Percentiles rank a stretch among this genome's conserved stretches.
phyloP scores from a whole-genome alignment of 768 basidiomycete genomes.

The Naematelia aurantialba region DNA sequence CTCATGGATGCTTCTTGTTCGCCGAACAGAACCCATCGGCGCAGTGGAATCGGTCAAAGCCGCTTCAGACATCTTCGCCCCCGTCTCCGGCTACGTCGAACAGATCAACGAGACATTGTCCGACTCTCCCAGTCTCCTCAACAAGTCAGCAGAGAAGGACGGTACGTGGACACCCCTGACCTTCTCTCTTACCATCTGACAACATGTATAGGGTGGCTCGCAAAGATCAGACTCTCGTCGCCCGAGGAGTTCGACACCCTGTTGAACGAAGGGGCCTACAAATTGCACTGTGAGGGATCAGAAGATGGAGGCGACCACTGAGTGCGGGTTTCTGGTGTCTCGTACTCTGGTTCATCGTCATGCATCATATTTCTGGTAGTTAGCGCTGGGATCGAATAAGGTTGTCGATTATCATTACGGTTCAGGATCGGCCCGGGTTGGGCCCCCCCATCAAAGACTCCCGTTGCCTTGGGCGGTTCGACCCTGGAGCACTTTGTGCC shows the following conservation, averaged over 20 bases:
- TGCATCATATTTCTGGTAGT: background rate
- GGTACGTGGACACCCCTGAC: slow-evolving; percentile 56
- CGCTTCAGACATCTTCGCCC: slow-evolving; percentile 93
- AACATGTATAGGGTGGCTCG: slow-evolving; percentile 75
- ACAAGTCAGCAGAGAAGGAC: slow-evolving; percentile 77
- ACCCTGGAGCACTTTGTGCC: too few species aligned
- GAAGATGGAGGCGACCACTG: background rate
- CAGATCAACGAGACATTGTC: slow-evolving; percentile 72
- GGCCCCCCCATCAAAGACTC: too few species aligned
- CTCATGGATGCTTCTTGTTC: too few species aligned
- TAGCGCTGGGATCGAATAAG: too few species aligned
- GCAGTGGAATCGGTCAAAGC: slow-evolving; percentile 96
- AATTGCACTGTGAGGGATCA: slow-evolving; percentile 56
- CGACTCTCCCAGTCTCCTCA: slow-evolving; percentile 71
- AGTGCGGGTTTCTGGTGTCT: too few species aligned
- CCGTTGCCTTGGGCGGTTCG: too few species aligned
- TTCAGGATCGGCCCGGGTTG: background rate
- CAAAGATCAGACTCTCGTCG: slow-evolving; percentile 78
- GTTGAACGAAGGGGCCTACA: slow-evolving; percentile 73
- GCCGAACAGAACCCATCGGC: slow-evolving; percentile 81
- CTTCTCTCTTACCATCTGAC: background rate
- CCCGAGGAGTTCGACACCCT: slow-evolving; percentile 74
- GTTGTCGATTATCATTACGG: too few species aligned
- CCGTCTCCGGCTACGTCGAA: slow-evolving; percentile 76
- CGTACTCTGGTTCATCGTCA: too few species aligned